Evolutionary conservation across 1,139 yeast species (phyloP), one percentile per base, ranked within the genome.

Genomic region (Magnusiomyces sp.): DNA sequence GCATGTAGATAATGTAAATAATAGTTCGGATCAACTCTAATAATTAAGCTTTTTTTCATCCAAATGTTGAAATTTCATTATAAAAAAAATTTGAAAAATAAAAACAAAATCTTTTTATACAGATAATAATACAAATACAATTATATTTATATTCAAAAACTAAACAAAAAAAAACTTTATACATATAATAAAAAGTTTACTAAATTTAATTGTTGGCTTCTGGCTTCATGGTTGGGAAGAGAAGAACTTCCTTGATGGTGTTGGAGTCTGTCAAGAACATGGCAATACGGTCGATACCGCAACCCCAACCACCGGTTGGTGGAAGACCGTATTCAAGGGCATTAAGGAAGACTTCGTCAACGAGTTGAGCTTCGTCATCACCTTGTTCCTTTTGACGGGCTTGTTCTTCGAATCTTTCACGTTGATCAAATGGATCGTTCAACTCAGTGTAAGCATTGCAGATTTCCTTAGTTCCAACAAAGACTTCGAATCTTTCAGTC

Each of bases 301-400:
- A 85, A 64, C 98, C 98, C 97, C 97, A 92, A 62, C 98, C 98
- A 69, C 95, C 98, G 63, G 98, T 92, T 64, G 98, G 98, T 55
- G 98, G 98, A 65, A 92, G 79, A 71, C 98, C 98, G 71, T 88
- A 92, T 74, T 92, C 98, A 66, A 92, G 80, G 58, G 98, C 97
- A 64, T 90, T 87, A 75, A 95, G 85, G 89, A 92, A 92, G 56
- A 88, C 83, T 73, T 92, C 98, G 69, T 92, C 98, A 58, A 92
- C 78, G 71, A 89, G 69, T 75, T 92, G 98, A 53, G 97, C 98
- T 74, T 92, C 98, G 65, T 92, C 98, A 67, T 92, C 98, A 76
- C 98, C 98, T 72, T 89, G 97, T 60, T 76, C 97, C 77, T 92
- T 92, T 77, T 92, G 98, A 72, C 86, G 81, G 48, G 98, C 98